Evolutionary conservation across 805 yeast species (phyloP), one percentile per base, ranked within the genome.

Genomic region (Torulaspora delbrueckii): DNA sequence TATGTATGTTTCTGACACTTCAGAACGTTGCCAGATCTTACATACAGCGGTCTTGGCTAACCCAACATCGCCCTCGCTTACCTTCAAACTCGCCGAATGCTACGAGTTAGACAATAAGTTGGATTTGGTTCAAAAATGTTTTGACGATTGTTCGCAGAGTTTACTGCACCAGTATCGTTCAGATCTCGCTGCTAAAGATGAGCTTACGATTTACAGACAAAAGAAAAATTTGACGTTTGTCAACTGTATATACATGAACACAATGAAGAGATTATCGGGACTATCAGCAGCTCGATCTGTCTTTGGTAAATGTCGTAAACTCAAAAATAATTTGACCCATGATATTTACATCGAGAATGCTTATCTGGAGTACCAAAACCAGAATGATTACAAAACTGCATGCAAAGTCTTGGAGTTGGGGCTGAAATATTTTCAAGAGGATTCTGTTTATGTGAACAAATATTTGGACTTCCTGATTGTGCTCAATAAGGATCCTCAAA

Each of bases 301-400:
- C 1, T 88, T 89, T 61, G 75, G 84, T 45, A 76, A 74, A 53
- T 84, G 85, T 7, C 78, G 96, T 55, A 79, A 81, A 58, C 75
- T 78, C 53, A 72, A 68, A 48, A 59, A 53, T 19, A 67, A 71
- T 8, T 66, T 84, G 34, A 83, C 95, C 0, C 80, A 81, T 69
- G 87, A 87, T 55, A 76, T 91, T 16, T 91, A 77, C 65, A 81
- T 82, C 16, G 91, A 86, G 48, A 84, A 85, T 57, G 96, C 97
- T 0, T 70, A 79, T 60, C 72, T 89, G 70, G 99, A 91, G 60
- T 81, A 77, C 55, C 72, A 72, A 53, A 79, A 78, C 54, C 73
- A 82, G 48, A 82, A 78, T 48, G 84, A 82, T 50, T 68, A 75
- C 19, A 81, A 78, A 43, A 79, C 86, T 37, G 90, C 96, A 0